Evolutionary conservation across 179 eudicot species (phyloP).

Genomic region (Carnegiea gigantea): DNA sequence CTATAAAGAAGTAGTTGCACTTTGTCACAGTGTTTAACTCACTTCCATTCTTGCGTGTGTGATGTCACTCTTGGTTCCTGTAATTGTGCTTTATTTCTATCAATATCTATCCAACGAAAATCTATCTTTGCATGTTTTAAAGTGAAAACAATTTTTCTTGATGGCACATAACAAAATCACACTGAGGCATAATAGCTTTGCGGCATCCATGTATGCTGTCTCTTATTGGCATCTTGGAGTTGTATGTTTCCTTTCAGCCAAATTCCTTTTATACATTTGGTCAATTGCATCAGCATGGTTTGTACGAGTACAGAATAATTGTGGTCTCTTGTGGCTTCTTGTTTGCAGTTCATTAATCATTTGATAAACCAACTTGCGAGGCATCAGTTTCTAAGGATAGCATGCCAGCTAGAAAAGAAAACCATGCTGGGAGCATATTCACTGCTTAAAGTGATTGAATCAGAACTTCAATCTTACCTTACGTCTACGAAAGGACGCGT

Average conservation of each 20-base stretch:
- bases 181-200: not conserved
- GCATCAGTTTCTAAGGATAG: constrained; percentile 89
- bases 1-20: not conserved
- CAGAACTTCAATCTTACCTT: constrained; percentile 86
- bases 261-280: not conserved
- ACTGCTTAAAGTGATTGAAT: constrained; percentile 89
- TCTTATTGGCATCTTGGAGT: not conserved
- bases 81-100: not conserved
- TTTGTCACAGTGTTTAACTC: not conserved
- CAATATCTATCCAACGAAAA: not conserved
- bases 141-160: not conserved
- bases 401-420: constrained; percentile 97
- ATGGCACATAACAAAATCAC: not conserved
- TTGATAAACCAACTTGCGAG: constrained; percentile 88
- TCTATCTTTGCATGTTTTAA: not conserved
- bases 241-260: constrained; percentile 5
- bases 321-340: constrained; percentile 3
- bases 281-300: constrained; percentile 5
- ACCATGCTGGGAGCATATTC: constrained; percentile 97
- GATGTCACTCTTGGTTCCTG: not conserved
- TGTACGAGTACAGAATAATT: constrained; percentile 18
- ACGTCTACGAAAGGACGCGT: constrained; percentile 91
- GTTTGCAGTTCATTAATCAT: constrained; percentile 84
- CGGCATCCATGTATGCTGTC: not conserved
- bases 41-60: not conserved